Conservation (phyloP, 2,329 filamentous ascomycete species). For the Pyrenochaeta sp. region DNA sequence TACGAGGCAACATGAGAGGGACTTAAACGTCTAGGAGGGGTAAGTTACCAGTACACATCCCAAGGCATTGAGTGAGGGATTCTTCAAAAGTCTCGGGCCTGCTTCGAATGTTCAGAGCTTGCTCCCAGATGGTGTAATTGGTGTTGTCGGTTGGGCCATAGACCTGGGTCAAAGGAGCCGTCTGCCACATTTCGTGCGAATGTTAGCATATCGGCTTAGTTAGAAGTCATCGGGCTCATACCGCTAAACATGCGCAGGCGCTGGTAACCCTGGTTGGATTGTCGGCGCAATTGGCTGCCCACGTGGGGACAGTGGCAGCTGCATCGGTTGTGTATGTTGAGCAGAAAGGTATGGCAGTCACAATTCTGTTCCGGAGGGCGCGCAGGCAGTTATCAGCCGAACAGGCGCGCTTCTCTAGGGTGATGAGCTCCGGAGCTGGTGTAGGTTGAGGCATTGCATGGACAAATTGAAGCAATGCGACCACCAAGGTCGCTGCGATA, state of each 20-base stretch:
- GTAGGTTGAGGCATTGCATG: not conserved
- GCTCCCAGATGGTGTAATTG: too few relatives aligned
- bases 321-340: not conserved
- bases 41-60: not conserved
- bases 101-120: too few relatives aligned
- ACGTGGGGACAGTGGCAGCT: slow-evolving; percentile 3
- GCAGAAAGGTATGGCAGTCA: slow-evolving; percentile 1
- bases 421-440: not conserved
- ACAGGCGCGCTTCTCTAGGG: slow-evolving; percentile 1
- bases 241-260: too few relatives aligned
- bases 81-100: not conserved
- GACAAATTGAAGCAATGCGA: not conserved
- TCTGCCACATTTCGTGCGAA: too few relatives aligned
- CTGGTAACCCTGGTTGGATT: too few relatives aligned
- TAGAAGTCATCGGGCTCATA: too few relatives aligned
- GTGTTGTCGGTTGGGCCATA: too few relatives aligned
- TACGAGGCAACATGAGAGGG: too few relatives aligned
- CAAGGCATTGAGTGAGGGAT: not conserved
- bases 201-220: too few relatives aligned
- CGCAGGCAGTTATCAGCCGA: slow-evolving; percentile 1
- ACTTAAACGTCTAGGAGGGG: not conserved
- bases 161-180: too few relatives aligned
- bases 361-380: not conserved
- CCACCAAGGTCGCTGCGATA: too few relatives aligned
- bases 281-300: slow-evolving; percentile 5